Base-by-base conservation (phyloP, 192 early-diverging fungal species). In the Umbelopsis ramanniana region DNA sequence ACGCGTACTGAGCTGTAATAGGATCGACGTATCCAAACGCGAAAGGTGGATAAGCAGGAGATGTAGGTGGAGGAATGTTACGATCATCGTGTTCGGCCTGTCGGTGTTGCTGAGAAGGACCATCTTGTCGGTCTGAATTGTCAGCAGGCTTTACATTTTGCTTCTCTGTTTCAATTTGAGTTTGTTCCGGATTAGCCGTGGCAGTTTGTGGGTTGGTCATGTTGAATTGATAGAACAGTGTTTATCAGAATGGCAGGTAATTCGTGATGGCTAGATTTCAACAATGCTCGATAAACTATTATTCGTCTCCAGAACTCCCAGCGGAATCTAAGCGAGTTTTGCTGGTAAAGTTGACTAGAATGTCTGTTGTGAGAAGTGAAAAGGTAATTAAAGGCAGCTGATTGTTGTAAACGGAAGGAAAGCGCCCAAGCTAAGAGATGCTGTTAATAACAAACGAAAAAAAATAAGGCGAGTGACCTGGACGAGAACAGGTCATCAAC, bases 11-110 rank as follows among this genome's bases (percentile, higher is more conserved):
- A 45, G 72, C 77, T 23, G 68, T 74, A 68, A 46, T 43, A 54
- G 67, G 71, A 46, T 79, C 76, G 26, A 74, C 69, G 52, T 78
- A 78, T 46, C 48, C 68, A 52, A 63, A 63, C 57, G 71, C 57
- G 57, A 63, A 63, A 37, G 57, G 57, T 17, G 57, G 57, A 63
- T 63, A 63, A 19, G 57, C 29, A 12, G 57, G 57, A 38, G 57
- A 63, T 29, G 57, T 63, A 38, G 57, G 57, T 35, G 57, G 57
- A 35, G 26, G 29, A 63, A 19, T 33, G 57, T 63, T 63, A 14
- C 33, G 57, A 63, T 63, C 57, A 35, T 63, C 57, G 57, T 63
- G 57, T 35, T 63, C 57, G 29, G 33, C 26, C 11, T 11, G 57
- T 63, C 57, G 26, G 48, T 50, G 48, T 63, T 63, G 57, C 57